Base-by-base conservation (phyloP, 257 asterid genomes). In the Nyctanthes arbortristis region DNA sequence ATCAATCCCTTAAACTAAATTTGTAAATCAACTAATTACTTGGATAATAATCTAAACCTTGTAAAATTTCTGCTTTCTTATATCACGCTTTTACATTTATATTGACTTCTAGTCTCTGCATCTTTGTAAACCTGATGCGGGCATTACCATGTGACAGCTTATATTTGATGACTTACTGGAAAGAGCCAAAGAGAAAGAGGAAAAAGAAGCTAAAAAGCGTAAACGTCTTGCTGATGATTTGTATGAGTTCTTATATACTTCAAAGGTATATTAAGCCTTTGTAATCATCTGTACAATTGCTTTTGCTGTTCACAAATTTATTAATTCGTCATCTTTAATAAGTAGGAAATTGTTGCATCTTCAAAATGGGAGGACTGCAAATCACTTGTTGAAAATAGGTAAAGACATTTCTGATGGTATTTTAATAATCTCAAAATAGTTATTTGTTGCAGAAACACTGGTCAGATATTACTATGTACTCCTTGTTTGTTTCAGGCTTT, bases 331-430 rank as follows among this genome's bases (percentile, higher is more conserved):
- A 57, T 60, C 62, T 64, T 72, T 64, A 43, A 65, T 36, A 58
- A 54, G 68, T 85, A 94, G 99, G 96, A 91, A 54, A 76, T 94
- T 56, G 77, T 93, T 36, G 72, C 84, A 49, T 82, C 89, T 32
- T 86, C 97, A 56, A 84, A 80, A 81, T 94, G 97, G 97, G 97
- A 88, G 73, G 97, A 91, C 40, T 81, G 82, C 80, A 84, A 84
- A 75, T 64, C 77, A n/a, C 80, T 83, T 31, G 73, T 89, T 63
- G 95, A 86, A 72, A 96, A 84, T 30, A 88, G 97, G 96, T 81
- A 82, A 76, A 70, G 30, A 6, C 72, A 52, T 43, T 64, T 75
- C 65, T 31, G 63, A 49, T 55, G 57, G 65, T 52, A 28, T 63
- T 18, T 18, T 40, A 31, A 52, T 64, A 20, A 69, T 73, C 58